Evolutionary conservation across 306 rosid genomes (phyloP).

Genomic region (Fragaria iinumae): DNA sequence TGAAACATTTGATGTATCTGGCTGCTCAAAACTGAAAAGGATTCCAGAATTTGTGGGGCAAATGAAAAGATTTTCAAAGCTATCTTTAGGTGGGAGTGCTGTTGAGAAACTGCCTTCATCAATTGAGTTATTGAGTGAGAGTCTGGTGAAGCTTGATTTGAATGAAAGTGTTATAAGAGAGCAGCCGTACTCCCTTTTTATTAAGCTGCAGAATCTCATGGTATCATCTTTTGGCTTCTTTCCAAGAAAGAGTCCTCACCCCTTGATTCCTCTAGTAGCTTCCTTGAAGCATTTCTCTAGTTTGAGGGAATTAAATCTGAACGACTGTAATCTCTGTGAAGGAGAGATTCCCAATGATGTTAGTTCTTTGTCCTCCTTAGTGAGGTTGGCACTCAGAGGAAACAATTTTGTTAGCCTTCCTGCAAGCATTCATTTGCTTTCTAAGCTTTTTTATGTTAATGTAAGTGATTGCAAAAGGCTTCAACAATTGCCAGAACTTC

Average conservation of each 20-base stretch:
- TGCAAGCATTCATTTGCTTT: background rate
- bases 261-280: background rate
- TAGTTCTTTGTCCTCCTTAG: background rate
- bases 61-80: background rate
- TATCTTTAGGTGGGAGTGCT: slow-evolving; percentile 9
- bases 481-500: too few species aligned
- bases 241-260: background rate
- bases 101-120: slow-evolving; percentile 17
- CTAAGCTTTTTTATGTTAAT: fast-evolving
- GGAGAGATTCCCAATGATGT: background rate
- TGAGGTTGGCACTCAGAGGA: background rate
- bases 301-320: background rate
- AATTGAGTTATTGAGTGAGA: background rate
- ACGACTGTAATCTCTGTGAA: slow-evolving; percentile 11
- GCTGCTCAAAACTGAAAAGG: slow-evolving; percentile 17
- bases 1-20: slow-evolving; percentile 3
- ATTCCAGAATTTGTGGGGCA: slow-evolving; percentile 21
- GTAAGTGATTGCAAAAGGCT: background rate
- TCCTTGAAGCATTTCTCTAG: background rate
- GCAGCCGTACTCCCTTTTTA: background rate
- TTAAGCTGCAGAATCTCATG: too few species aligned
- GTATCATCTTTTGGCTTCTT: background rate
- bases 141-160: slow-evolving; percentile 5
- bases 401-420: background rate
- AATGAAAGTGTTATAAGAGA: background rate